phyloP scores from a whole-genome alignment of 2,329 filamentous ascomycete species.

The Rutstroemia sp. region DNA sequence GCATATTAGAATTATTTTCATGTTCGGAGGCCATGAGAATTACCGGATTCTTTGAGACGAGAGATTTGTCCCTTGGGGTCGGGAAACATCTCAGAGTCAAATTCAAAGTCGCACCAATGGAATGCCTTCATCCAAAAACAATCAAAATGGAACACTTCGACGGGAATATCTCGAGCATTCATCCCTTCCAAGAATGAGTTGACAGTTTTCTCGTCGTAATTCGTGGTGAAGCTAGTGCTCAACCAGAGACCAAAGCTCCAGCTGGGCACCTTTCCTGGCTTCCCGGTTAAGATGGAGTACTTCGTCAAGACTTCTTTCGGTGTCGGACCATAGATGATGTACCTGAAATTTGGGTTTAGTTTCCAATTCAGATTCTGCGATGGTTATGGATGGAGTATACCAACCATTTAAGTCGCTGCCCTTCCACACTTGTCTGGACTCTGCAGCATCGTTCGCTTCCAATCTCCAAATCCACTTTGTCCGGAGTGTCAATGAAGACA shows the following conservation, averaged over 20 bases:
- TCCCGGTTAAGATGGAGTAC: slow-evolving; percentile 62
- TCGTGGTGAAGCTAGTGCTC: slow-evolving; percentile 60
- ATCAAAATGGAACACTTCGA: slow-evolving; percentile 57
- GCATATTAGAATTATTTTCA: not conserved
- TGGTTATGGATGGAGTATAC: not conserved
- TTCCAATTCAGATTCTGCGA: not conserved
- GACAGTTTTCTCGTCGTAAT: slow-evolving; percentile 52
- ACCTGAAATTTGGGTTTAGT: slow-evolving; percentile 29
- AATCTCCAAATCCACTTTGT: slow-evolving; percentile 63
- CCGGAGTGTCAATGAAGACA: slow-evolving; percentile 65
- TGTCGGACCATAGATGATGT: slow-evolving; percentile 62
- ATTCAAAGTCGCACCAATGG: slow-evolving; percentile 58
- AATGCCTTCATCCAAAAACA: slow-evolving; percentile 58
- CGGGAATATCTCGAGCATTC: slow-evolving; percentile 46
- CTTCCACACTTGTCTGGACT: slow-evolving; percentile 61
- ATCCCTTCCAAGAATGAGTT: slow-evolving; percentile 52
- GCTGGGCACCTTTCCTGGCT: slow-evolving; percentile 54
- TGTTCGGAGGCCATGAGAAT: not conserved
- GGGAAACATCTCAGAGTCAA: slow-evolving; percentile 50
- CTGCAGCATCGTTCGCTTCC: slow-evolving; percentile 66
- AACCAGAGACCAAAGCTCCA: slow-evolving; percentile 76
- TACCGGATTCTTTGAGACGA: slow-evolving; percentile 42
- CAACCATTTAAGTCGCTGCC: slow-evolving; percentile 60
- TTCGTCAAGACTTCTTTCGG: slow-evolving; percentile 64
- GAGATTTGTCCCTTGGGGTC: slow-evolving; percentile 48